Conservation (phyloP, 768 basidiomycete genomes). For the Russula brevipes region DNA sequence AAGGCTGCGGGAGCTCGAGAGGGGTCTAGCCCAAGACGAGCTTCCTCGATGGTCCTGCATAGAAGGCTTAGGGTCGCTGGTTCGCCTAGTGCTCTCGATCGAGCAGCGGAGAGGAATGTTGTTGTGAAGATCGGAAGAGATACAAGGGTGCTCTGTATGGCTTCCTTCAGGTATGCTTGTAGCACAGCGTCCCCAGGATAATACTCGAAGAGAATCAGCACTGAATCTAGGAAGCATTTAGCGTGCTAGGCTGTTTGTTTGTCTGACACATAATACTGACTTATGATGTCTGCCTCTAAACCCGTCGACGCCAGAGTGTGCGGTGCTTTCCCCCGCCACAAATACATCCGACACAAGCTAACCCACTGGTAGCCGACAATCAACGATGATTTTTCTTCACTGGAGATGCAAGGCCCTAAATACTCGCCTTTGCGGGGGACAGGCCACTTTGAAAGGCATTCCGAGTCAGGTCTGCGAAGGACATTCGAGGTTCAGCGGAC, state of each 20-base stretch:
- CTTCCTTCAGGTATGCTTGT: constrained; percentile 58
- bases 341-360: constrained; percentile 54
- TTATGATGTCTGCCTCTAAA: constrained; percentile 55
- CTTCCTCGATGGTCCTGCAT: constrained; percentile 59
- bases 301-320: constrained; percentile 29
- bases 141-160: constrained; percentile 51
- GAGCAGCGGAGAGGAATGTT: constrained; percentile 61
- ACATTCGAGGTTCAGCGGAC: constrained; percentile 40
- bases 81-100: constrained; percentile 58
- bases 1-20: constrained; percentile 52
- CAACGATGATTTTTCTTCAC: constrained; percentile 2
- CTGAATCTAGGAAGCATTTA: constrained; percentile 47
- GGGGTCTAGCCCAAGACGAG: constrained; percentile 54
- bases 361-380: constrained; percentile 51
- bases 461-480: constrained; percentile 60
- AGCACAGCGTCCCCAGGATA: constrained; percentile 68
- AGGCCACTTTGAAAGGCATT: constrained; percentile 72
- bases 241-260: background rate
- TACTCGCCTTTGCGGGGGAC: constrained; percentile 54
- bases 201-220: constrained; percentile 58
- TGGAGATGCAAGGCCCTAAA: background rate
- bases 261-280: constrained; percentile 36
- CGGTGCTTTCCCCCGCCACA: constrained; percentile 43
- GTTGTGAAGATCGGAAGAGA: constrained; percentile 56
- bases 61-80: constrained; percentile 65